Percentiles rank a stretch among this genome's conserved stretches.
phyloP scores from a whole-genome alignment of 352 stramenopile species.

The Aphanomyces cochlioides region DNA sequence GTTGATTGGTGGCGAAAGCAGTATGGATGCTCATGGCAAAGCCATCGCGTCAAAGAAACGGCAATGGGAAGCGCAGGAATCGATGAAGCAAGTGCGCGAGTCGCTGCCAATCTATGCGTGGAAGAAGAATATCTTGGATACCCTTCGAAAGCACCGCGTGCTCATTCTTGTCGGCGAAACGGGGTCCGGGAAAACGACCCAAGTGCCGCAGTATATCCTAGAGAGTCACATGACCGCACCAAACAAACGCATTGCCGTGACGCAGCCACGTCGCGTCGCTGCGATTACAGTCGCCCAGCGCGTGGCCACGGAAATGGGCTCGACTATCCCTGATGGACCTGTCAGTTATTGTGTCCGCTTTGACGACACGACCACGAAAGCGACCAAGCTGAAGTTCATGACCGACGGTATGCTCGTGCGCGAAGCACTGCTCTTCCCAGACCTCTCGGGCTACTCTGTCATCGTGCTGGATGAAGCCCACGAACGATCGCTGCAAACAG shows the following conservation, averaged over 20 bases:
- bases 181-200: conserved; percentile 88
- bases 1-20: too few relatives aligned
- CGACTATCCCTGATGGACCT: conserved; percentile 27
- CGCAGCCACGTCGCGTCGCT: conserved; percentile 73
- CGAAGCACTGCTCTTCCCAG: conserved; percentile 67
- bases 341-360: conserved; percentile 94
- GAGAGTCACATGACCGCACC: conserved; percentile 47
- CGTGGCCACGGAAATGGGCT: conserved; percentile 59
- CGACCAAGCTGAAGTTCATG: conserved; percentile 94
- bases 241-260: conserved; percentile 59
- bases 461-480: conserved; percentile 85
- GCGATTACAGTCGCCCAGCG: conserved; percentile 81
- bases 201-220: conserved; percentile 86
- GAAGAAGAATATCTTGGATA: conserved; percentile 62
- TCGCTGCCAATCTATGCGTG: conserved; percentile 70
- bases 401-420: conserved; percentile 90
- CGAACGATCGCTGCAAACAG: conserved; percentile 84
- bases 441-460: conserved; percentile 74
- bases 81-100: conserved; percentile 17
- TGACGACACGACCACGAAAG: conserved; percentile 85
- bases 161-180: conserved; percentile 88
- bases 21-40: background rate
- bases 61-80: conserved; percentile 17
- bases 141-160: conserved; percentile 59
- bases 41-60: conserved; percentile 21